phyloP scores from a whole-genome alignment of 2,329 filamentous ascomycete genomes.

The Bipolaris cookei region DNA sequence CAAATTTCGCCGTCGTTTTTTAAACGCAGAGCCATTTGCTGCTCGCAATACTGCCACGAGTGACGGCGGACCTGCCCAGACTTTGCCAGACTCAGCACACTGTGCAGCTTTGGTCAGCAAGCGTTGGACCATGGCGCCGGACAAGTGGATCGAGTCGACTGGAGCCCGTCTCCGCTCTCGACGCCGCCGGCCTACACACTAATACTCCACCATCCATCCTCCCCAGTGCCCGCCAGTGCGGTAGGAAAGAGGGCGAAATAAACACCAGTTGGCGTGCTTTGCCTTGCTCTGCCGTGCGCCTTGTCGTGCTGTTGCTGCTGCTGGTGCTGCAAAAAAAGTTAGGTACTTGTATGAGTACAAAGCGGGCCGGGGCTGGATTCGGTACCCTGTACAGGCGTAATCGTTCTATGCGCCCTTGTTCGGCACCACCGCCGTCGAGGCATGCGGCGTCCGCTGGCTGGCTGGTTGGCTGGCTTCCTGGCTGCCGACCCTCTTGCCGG shows the following conservation, averaged over 20 bases:
- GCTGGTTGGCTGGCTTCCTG: conserved; percentile 1
- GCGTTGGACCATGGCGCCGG: conserved; percentile 27
- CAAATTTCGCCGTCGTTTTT: conserved; percentile 41
- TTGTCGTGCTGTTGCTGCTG: conserved; percentile 36
- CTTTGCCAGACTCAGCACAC: conserved; percentile 36
- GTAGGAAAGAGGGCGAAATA: background rate
- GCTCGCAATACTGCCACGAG: conserved; percentile 35
- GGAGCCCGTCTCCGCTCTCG: conserved; percentile 11
- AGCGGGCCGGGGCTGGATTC: conserved; percentile 39
- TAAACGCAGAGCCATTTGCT: conserved; percentile 44
- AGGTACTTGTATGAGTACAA: background rate
- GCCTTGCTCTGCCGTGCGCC: conserved; percentile 19
- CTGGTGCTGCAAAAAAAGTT: conserved; percentile 36
- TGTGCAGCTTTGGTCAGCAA: conserved; percentile 34
- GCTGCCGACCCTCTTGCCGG: background rate
- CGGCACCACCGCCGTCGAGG: conserved; percentile 41
- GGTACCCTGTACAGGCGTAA: conserved; percentile 40
- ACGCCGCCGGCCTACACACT: background rate
- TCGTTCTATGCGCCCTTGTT: conserved; percentile 45
- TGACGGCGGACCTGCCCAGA: conserved; percentile 34
- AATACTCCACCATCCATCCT: background rate
- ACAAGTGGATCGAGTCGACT: conserved; percentile 10
- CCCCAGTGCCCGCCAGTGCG: too few species aligned
- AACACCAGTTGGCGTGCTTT: background rate
- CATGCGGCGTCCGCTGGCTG: conserved; percentile 26